Percentiles rank a stretch among this genome's conserved stretches.
phyloP scores from a whole-genome alignment of 1,284 basidiomycete species.

The Coriolopsis trogii region DNA sequence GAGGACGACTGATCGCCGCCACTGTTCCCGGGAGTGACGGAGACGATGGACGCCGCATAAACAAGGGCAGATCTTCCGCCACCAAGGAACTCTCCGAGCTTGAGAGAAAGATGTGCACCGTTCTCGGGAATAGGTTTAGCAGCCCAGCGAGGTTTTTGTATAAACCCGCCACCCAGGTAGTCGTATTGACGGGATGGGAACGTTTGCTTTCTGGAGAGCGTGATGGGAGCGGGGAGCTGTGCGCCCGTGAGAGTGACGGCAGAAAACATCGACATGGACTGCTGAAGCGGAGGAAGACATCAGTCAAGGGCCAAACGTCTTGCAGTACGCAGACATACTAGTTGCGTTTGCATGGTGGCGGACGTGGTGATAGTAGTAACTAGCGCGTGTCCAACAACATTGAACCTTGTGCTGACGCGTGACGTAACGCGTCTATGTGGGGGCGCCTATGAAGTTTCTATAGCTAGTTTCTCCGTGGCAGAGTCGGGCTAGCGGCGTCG shows the following conservation, averaged over 20 bases:
- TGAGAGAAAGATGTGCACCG: neutral
- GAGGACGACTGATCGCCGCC: neutral
- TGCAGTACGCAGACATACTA: too few species aligned
- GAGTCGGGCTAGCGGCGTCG: too few species aligned
- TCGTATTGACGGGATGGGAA: neutral
- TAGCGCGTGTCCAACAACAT: too few species aligned
- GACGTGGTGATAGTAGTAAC: too few species aligned
- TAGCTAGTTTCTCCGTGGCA: too few species aligned
- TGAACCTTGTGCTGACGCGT: too few species aligned
- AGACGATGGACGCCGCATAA: neutral
- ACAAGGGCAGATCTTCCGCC: constrained; percentile 1
- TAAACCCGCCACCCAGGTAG: neutral
- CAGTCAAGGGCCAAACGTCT: too few species aligned
- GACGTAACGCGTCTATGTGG: too few species aligned
- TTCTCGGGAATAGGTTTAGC: neutral
- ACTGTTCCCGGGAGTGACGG: too few species aligned
- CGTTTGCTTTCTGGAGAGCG: neutral
- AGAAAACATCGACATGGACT: neutral
- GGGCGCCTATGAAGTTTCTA: too few species aligned
- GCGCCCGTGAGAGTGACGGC: neutral
- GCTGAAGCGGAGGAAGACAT: too few species aligned
- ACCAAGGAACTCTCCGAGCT: neutral
- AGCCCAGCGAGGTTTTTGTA: neutral
- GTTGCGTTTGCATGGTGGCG: too few species aligned
- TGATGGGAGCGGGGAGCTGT: neutral